Conservation (phyloP, 2,329 filamentous ascomycete genomes). For the Beauveria rudraprayagi region DNA sequence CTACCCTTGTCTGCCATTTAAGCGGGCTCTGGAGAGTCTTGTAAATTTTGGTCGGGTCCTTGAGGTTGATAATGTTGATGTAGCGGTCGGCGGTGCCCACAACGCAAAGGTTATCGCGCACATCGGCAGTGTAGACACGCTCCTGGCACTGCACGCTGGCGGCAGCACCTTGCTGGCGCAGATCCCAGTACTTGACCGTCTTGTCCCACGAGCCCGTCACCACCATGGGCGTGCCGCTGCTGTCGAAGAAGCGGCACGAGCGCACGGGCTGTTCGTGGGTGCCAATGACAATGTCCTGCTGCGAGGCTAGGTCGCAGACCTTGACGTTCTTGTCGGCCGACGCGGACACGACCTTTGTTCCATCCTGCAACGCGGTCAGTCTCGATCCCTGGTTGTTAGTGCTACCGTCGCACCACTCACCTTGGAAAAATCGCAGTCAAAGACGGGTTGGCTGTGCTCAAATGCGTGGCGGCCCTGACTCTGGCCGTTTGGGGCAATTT, state of each 20-base stretch:
- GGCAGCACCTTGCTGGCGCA: slow-evolving; percentile 57
- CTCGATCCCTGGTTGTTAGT: not conserved
- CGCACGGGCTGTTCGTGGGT: slow-evolving; percentile 79
- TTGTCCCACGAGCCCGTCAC: slow-evolving; percentile 93
- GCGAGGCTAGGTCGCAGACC: slow-evolving; percentile 70
- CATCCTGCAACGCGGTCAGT: slow-evolving; percentile 55
- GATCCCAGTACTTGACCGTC: slow-evolving; percentile 83
- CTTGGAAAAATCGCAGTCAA: slow-evolving; percentile 82
- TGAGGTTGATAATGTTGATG: slow-evolving; percentile 90
- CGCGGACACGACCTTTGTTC: slow-evolving; percentile 76
- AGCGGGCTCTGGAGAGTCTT: slow-evolving; percentile 93
- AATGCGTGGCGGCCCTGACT: slow-evolving; percentile 81
- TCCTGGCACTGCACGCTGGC: slow-evolving; percentile 63
- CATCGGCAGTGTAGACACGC: slow-evolving; percentile 85
- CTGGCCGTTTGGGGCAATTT: slow-evolving; percentile 69
- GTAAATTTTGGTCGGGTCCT: slow-evolving; percentile 83
- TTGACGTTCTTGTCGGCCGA: slow-evolving; percentile 88
- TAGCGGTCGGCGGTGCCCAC: slow-evolving; percentile 90
- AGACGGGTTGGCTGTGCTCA: slow-evolving; percentile 76
- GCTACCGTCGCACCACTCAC: slow-evolving; percentile 42
- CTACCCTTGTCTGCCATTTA: slow-evolving; percentile 95
- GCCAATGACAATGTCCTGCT: slow-evolving; percentile 64
- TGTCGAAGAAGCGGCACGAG: slow-evolving; percentile 69
- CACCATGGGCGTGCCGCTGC: slow-evolving; percentile 66
- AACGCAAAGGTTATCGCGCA: slow-evolving; percentile 80